Conservation (phyloP, 2,329 filamentous ascomycete species). For the Neofusicoccum parvum region DNA sequence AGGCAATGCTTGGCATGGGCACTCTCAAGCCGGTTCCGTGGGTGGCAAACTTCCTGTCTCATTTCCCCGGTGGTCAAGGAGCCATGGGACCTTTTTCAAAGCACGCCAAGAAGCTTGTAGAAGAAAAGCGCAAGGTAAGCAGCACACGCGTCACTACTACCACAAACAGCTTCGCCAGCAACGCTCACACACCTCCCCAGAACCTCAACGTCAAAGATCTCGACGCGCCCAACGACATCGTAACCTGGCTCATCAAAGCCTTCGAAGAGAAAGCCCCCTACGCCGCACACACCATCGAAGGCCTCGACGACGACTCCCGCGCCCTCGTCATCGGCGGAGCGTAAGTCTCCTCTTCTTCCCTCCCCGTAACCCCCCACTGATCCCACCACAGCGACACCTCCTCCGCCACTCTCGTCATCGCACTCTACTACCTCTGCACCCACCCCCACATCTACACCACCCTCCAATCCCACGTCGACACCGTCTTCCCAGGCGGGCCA, state of each 20-base stretch:
- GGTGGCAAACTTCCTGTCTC: conserved; percentile 4
- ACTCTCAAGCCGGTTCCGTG: conserved; percentile 11
- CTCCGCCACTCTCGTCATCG: conserved; percentile 44
- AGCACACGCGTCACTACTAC: conserved; percentile 20
- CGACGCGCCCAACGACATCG: neutral
- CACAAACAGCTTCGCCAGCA: neutral
- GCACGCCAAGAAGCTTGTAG: conserved; percentile 2
- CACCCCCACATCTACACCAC: conserved; percentile 39
- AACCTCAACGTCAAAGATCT: neutral
- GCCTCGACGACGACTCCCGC: conserved; percentile 13
- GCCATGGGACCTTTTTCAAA: conserved; percentile 23
- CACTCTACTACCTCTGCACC: conserved; percentile 49
- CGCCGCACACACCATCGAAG: conserved; percentile 1
- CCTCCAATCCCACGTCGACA: conserved; percentile 37
- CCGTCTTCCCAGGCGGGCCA: conserved; percentile 42
- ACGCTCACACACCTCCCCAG: neutral
- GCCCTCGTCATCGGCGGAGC: conserved; percentile 14
- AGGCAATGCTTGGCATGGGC: neutral
- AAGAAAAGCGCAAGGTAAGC: conserved; percentile 9
- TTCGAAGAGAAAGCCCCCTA: conserved; percentile 8
- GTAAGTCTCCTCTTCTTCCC: neutral
- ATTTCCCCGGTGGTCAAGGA: neutral
- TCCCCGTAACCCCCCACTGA: neutral
- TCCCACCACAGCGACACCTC: conserved; percentile 43
- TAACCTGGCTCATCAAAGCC: conserved; percentile 13